Evolutionary conservation across 805 yeast genomes (phyloP), one percentile per base, ranked within the genome.

Genomic region (Schwanniomyces vanrijiae): DNA sequence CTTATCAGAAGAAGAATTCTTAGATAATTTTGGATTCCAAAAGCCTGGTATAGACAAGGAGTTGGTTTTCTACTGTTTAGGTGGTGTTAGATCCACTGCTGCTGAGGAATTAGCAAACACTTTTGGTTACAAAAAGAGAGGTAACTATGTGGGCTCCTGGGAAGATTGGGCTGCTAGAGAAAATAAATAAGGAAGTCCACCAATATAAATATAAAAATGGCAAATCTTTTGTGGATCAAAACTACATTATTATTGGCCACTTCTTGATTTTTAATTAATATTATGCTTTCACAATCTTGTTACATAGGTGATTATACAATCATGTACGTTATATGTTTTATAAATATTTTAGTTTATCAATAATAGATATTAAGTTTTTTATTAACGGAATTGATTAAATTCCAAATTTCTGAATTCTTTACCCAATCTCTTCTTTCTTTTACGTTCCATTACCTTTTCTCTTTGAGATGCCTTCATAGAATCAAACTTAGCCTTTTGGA

Each of bases 41-140:
- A 92, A 92, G 71, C 99, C 99, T 2, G 56, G 69, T 5, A 66
- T 72, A 41, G 83, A 82, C 43, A 81, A 86, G 61, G 88, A 88
- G 55, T 74, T 92, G 61, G 80, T 92, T 37, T 91, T 92, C 69
- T 91, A 91, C 71, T 92, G 99, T 69, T 81, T 87, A 42, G 96
- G 88, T 7, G 99, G 99, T 47, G 87, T 90, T 40, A 83, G 99
- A 73, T 86, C 95, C 20, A 78, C 89, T 39, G 89, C 90, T 52
- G 91, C 97, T 37, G 96, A 90, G 63, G 96, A 89, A 61, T 76
- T 92, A 61, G 98, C 98, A 11, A 80, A 83, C 51, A 87, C 96
- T 20, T 89, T 85, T 67, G 98, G 97, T 9, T 92, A 92, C 68
- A 70, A 77, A 42, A 79, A 87, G 56, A 80, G 97, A 55, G 90